phyloP scores from a whole-genome alignment of 345 rosid species.

The Reutealis trisperma region DNA sequence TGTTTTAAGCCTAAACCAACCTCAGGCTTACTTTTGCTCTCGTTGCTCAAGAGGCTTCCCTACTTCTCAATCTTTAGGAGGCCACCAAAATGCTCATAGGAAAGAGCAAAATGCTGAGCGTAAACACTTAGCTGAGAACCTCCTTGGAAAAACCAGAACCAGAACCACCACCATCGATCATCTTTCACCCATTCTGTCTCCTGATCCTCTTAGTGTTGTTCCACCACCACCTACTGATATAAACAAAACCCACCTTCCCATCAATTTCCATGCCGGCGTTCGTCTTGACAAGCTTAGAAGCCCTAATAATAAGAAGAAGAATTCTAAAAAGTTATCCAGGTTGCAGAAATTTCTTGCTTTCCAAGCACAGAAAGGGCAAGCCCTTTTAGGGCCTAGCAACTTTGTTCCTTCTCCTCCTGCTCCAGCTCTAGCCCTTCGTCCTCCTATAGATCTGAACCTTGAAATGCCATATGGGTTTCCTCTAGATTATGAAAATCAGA shows the following conservation, averaged over 20 bases:
- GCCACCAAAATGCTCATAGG: conserved; percentile 28
- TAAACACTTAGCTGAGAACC: neutral
- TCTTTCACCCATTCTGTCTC: neutral
- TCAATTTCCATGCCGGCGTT: neutral
- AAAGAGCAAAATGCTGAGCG: conserved; percentile 5
- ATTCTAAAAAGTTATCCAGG: too few relatives aligned
- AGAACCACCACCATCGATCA: too few relatives aligned
- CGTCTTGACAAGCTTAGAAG: neutral
- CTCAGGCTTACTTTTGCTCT: conserved; percentile 2
- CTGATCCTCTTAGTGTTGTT: neutral
- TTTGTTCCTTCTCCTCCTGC: neutral
- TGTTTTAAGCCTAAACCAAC: neutral
- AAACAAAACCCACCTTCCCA: neutral
- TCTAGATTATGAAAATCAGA: neutral
- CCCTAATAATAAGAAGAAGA: neutral
- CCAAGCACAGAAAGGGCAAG: neutral
- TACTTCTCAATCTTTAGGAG: conserved; percentile 17
- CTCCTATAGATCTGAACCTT: neutral
- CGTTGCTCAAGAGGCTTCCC: conserved; percentile 21
- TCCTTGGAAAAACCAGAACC: neutral
- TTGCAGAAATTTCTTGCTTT: neutral
- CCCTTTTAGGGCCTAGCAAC: too few relatives aligned
- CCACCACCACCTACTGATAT: neutral
- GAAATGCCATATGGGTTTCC: neutral
- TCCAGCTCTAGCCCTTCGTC: too few relatives aligned